These are phyloP conservation scores for Pseudocercospora vitis DNA, from an alignment of 2,329 filamentous ascomycete genomes.

Conservation along the genomic window DNA sequence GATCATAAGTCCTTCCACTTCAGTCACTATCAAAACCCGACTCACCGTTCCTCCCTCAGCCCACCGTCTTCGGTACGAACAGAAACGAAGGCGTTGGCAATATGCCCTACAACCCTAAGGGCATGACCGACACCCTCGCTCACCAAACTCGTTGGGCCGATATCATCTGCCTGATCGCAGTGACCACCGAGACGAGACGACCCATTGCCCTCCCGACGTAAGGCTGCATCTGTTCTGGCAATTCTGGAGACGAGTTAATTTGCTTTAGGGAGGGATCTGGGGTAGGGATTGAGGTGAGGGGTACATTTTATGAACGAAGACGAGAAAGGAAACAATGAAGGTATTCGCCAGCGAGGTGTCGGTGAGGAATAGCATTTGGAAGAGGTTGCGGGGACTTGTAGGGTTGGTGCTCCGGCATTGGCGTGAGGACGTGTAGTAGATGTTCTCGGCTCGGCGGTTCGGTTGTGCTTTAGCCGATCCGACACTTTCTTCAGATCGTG, in stretches of 20 bases:
- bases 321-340: no score
- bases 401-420: background rate
- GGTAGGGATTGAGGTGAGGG: no score
- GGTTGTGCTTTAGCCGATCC: background rate
- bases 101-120: background rate
- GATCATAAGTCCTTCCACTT: conserved; percentile 19
- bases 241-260: background rate
- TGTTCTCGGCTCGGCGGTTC: background rate
- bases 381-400: no score
- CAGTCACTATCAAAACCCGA: background rate
- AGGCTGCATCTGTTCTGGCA: background rate
- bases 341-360: no score
- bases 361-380: no score
- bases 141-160: background rate
- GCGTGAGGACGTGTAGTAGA: background rate
- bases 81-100: conserved; percentile 1
- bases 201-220: background rate
- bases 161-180: background rate
- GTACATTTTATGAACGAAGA: conserved; percentile 42
- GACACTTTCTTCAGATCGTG: conserved; percentile 3
- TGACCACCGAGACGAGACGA: background rate
- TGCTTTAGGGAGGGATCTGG: no score
- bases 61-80: background rate
- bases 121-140: background rate
- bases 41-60: conserved; percentile 11